Conservation (phyloP, 495 filamentous ascomycete species). For the Aspergillus wentii region DNA sequence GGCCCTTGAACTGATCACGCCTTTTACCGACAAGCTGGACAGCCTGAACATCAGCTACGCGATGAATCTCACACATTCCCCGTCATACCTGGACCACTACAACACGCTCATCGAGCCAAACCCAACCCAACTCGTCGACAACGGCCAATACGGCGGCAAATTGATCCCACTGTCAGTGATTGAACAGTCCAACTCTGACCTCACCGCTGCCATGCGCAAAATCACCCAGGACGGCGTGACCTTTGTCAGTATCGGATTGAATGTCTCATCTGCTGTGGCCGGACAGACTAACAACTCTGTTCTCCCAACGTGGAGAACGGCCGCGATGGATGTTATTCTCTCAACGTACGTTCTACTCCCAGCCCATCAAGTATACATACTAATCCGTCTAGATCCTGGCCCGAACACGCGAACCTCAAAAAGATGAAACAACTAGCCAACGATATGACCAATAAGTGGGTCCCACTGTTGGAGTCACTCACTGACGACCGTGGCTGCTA, state of each 20-base stretch:
- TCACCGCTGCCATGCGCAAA: constrained; percentile 31
- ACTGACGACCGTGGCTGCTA: constrained; percentile 31
- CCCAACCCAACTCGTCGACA: constrained; percentile 40
- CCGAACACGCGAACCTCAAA: no score
- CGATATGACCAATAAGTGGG: constrained; percentile 31
- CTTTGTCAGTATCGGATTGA: constrained; percentile 41
- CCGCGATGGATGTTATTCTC: constrained; percentile 39
- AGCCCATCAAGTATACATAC: no score
- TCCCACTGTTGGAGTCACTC: constrained; percentile 43
- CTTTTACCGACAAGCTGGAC: no score
- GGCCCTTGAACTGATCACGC: no score
- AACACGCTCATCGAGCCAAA: no score
- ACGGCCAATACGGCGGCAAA: constrained; percentile 50
- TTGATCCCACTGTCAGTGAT: constrained; percentile 51
- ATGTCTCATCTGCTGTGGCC: constrained; percentile 30
- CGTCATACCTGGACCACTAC: no score
- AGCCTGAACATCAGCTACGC: no score
- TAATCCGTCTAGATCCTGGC: no score
- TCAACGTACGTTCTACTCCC: constrained; percentile 31
- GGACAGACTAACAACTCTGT: constrained; percentile 53
- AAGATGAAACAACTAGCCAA: no score
- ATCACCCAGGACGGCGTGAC: constrained; percentile 37
- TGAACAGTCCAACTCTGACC: constrained; percentile 38
- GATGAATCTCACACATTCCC: no score
- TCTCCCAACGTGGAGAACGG: constrained; percentile 54